These are phyloP conservation scores for Rubia peregrina DNA, from an alignment of 305 asterid genomes.

Conservation along the genomic window DNA sequence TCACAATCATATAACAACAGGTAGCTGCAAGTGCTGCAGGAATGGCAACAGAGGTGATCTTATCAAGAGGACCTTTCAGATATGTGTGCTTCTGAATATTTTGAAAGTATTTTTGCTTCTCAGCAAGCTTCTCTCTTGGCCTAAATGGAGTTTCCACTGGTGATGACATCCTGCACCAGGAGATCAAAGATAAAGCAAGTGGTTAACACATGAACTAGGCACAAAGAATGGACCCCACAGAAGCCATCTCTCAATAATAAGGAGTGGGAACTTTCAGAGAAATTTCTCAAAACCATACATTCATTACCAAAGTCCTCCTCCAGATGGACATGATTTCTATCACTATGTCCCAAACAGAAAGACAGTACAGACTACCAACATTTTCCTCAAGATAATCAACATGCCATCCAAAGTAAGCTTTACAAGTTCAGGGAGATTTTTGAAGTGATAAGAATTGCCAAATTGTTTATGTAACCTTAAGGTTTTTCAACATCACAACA, in stretches of 20 bases:
- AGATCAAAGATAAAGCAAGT: not conserved
- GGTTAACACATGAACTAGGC: not conserved
- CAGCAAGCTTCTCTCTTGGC: slow-evolving; percentile 64
- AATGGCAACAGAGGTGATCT: slow-evolving; percentile 75
- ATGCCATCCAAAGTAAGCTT: not conserved
- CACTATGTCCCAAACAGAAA: not conserved
- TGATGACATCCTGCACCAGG: slow-evolving; percentile 51
- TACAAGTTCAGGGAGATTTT: not conserved
- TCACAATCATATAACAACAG: slow-evolving; percentile 54
- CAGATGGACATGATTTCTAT: not conserved
- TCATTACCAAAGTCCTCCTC: not conserved
- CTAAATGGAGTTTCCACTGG: slow-evolving; percentile 59
- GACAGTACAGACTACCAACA: not conserved
- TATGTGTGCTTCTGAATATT: slow-evolving; percentile 63
- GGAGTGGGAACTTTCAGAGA: not conserved
- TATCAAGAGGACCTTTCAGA: slow-evolving; percentile 56
- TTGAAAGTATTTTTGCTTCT: slow-evolving; percentile 59
- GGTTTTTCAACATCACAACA: not conserved
- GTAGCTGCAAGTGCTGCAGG: slow-evolving; percentile 62
- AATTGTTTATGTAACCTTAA: not conserved
- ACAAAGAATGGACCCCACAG: not conserved
- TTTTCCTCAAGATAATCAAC: not conserved
- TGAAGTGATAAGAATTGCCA: not conserved
- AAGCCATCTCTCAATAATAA: not conserved
- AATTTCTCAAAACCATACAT: not conserved